Base-by-base conservation (phyloP, 2,329 filamentous ascomycete species). In the Curvularia eragrostidis region DNA sequence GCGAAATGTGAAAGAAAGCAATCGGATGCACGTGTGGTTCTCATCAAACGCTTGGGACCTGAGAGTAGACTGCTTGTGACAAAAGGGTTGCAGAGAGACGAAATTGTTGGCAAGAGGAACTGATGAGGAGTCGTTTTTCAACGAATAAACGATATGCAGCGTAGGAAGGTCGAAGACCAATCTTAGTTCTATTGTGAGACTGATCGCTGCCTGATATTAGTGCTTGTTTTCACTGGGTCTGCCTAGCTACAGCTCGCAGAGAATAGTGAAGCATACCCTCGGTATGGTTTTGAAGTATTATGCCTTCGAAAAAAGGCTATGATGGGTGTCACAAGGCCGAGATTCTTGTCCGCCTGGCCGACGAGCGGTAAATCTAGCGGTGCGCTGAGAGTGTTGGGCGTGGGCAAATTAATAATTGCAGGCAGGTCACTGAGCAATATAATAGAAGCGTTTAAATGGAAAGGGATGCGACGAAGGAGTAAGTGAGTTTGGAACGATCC, bases 341-440 rank as follows among this genome's bases (percentile, higher is more conserved):
- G 39, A 55, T 62, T 26, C 54, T 47, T 47, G 52, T 52, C 19
- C 28, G 30, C 34, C 46, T 47, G 28, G 34, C 47, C 19, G 19
- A 38, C 15, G 18, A 57, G 59, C 63, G 56, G 60, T 59, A 56
- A 53, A 46, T 59, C 32, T 30, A 56, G 56, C 54, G 43, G 56
- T 41, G 54, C 41, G 52, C 26, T 26, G 30, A 24, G 4, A 21
- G 51, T 54, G 51, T 38, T 48, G 39, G 50, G 56, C 19, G 30
- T 7, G 32, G 32, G 49, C 18, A 28, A 19, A 38, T 10, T n/a
- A 23, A 41, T 21, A 23, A 51, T n/a, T 28, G 21, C 26, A 3
- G 15, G 50, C 44, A 38, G 19, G 48, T 48, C 24, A 30, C 26
- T 21, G 18, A 34, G 26, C 41, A 12, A 43, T 43, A 18, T n/a